Percentiles rank a stretch among this genome's conserved stretches.
These are phyloP conservation scores for Trichoderma asperellum DNA, from an alignment of 2,329 filamentous ascomycete genomes.

Conservation along the genomic window DNA sequence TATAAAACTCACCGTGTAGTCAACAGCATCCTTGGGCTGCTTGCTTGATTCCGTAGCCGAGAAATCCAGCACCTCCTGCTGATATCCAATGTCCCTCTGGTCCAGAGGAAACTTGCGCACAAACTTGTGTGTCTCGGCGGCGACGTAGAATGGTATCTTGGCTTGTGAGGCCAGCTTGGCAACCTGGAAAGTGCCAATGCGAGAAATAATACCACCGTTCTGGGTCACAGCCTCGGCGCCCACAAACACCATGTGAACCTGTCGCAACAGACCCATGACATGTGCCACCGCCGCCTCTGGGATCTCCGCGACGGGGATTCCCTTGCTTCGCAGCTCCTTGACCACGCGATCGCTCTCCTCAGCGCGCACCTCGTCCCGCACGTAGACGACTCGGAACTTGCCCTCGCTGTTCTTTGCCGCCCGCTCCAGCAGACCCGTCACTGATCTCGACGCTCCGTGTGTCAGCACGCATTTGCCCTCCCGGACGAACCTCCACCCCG, in stretches of 20 bases:
- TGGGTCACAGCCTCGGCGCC: conserved; percentile 87
- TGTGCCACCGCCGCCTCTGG: conserved; percentile 72
- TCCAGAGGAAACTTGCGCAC: conserved; percentile 82
- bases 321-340: conserved; percentile 68
- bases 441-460: conserved; percentile 84
- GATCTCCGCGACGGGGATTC: conserved; percentile 74
- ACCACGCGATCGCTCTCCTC: conserved; percentile 74
- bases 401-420: conserved; percentile 63
- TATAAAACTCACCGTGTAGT: conserved; percentile 64
- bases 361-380: conserved; percentile 59
- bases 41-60: conserved; percentile 55
- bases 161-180: conserved; percentile 73
- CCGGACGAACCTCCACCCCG: conserved; percentile 76
- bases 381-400: conserved; percentile 84
- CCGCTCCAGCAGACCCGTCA: conserved; percentile 73
- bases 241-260: conserved; percentile 68
- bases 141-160: conserved; percentile 83
- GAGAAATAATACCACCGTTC: conserved; percentile 88
- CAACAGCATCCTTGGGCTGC: conserved; percentile 61
- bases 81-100: conserved; percentile 78
- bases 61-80: conserved; percentile 78
- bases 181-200: conserved; percentile 85
- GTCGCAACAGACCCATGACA: conserved; percentile 60
- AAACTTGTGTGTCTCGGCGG: conserved; percentile 96
- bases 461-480: conserved; percentile 85